Conservation (phyloP, 1,284 basidiomycete species). For the Ceratobasidium sp. region DNA sequence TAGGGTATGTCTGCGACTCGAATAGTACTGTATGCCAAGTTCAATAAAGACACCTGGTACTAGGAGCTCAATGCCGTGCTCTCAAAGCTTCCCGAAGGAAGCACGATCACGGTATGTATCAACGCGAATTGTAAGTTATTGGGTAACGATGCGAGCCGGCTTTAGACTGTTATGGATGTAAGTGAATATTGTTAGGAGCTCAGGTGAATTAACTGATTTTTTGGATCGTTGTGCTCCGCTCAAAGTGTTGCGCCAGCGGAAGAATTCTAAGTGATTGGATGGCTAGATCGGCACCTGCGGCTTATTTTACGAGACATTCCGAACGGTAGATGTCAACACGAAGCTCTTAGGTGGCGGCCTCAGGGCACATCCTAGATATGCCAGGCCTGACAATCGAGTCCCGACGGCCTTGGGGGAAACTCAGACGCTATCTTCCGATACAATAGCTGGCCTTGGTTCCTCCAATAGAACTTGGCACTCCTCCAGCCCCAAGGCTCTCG, state of each 20-base stretch:
- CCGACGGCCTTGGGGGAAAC: too few species aligned
- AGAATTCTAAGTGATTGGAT: background rate
- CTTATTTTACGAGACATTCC: background rate
- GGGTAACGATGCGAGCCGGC: too few species aligned
- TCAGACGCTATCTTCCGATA: background rate
- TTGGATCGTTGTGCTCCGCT: background rate
- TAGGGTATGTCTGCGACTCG: background rate
- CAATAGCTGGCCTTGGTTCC: too few species aligned
- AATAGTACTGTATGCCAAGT: too few species aligned
- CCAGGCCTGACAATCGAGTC: background rate
- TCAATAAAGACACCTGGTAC: background rate
- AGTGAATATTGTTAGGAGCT: background rate
- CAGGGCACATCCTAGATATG: background rate
- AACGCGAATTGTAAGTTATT: too few species aligned
- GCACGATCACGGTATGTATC: conserved; percentile 3
- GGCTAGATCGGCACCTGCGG: too few species aligned
- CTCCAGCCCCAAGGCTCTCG: too few species aligned
- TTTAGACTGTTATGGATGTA: conserved; percentile 1
- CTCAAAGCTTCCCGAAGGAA: background rate
- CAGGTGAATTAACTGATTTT: background rate
- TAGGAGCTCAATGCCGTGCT: background rate
- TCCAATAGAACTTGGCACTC: too few species aligned
- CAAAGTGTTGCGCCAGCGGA: conserved; percentile 22
- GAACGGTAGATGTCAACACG: background rate
- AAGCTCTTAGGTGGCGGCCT: background rate